Evolutionary conservation across 352 stramenopile genomes (phyloP), one percentile per base, ranked within the genome.

Genomic region (Pythium scleroteichum): DNA sequence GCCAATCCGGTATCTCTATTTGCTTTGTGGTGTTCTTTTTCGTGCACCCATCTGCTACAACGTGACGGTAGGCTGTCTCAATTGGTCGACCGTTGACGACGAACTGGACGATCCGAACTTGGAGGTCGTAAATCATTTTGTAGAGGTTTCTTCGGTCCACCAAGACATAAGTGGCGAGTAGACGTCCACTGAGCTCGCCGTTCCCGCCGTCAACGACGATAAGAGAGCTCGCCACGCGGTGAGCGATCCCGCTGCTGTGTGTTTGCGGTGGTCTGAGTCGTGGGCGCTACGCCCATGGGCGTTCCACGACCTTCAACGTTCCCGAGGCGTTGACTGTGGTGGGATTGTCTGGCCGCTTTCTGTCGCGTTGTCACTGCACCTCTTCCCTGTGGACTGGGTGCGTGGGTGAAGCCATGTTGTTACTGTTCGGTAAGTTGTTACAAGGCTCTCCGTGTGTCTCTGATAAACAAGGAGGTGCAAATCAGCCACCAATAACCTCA

Each of bases 21-120:
- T 2, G 4, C 27, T 22, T 16, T 26, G 13, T 48, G 22, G 44
- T 62, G 54, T 62, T 62, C 54, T 62, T 62, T 62, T 62, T 62
- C 39, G 52, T 44, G 53, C 4, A 16, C n/a, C 2, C 33, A 29
- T 17, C 16, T 26, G 7, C 29, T 20, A 60, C 53, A 60, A 60
- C 27, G 42, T 45, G 53, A 60, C 53, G 53, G 24, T 60, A 7
- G 7, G 22, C 7, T 52, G 41, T 42, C 26, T 39, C 53, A 42
- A 60, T 52, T 29, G 19, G 27, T 33, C 53, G 29, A 60, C 41
- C 7, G 24, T 33, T 26, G 41, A n/a, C 17, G 41, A 48, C 41
- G 38, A 40, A 32, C 13, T 27, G 17, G 26, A 33, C 27, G 41
- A 52, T 42, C 35, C 19, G 16, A 32, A n/a, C 26, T 39, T 24